phyloP scores from a whole-genome alignment of 1,139 yeast genomes.

The Debaryomyces udenii region DNA sequence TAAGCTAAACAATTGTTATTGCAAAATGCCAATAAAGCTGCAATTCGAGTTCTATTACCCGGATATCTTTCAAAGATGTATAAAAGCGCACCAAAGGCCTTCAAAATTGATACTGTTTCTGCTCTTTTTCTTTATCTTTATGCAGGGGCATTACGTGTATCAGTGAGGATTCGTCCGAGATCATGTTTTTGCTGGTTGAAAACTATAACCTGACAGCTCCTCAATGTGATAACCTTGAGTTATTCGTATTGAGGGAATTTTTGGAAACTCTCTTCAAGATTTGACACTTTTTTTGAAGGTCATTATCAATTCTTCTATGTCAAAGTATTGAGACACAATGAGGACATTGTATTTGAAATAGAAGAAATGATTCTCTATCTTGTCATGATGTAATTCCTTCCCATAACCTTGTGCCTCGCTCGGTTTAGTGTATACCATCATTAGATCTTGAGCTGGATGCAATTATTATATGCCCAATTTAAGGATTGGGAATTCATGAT shows the following conservation, averaged over 20 bases:
- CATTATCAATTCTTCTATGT: conserved; percentile 16
- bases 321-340: conserved; percentile 20
- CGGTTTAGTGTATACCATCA: conserved; percentile 43
- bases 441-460: conserved; percentile 64
- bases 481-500: conserved; percentile 1
- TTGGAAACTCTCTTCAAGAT: conserved; percentile 52
- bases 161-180: conserved; percentile 99
- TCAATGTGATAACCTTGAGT: conserved; percentile 55
- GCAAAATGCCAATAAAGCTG: conserved; percentile 3
- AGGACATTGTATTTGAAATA: conserved; percentile 28
- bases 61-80: no score
- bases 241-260: conserved; percentile 66
- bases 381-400: not conserved
- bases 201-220: conserved; percentile 99
- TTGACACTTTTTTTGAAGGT: conserved; percentile 43
- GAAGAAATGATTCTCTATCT: conserved; percentile 9
- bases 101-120: conserved; percentile 11
- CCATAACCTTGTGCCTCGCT: conserved; percentile 70
- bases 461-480: conserved; percentile 34
- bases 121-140: conserved; percentile 72
- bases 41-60: conserved; percentile 10
- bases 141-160: conserved; percentile 99
- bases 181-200: conserved; percentile 99
- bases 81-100: conserved; percentile 11
- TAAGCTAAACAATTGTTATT: not conserved